These are phyloP conservation scores for Mentha longifolia DNA, from an alignment of 257 asterid genomes.

Conservation along the genomic window DNA sequence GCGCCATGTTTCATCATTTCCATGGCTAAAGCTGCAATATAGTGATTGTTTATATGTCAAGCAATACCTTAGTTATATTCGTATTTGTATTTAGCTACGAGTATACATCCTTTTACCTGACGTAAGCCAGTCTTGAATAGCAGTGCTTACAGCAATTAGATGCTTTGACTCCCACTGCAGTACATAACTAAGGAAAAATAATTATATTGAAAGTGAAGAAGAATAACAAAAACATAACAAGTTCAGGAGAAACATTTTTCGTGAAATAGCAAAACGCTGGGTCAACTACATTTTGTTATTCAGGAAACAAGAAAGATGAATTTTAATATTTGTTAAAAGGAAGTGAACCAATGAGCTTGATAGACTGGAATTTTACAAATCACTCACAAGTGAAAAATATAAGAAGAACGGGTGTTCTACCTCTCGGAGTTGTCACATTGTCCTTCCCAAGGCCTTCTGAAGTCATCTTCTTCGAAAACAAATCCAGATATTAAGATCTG, in stretches of 20 bases:
- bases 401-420: constrained; percentile 41
- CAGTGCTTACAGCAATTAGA: constrained; percentile 87
- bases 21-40: constrained; percentile 68
- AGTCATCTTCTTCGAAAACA: constrained; percentile 87
- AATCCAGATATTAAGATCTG: constrained; percentile 87
- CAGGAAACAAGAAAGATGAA: constrained; percentile 14
- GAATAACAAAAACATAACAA: constrained; percentile 22
- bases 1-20: constrained; percentile 94
- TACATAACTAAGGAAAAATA: constrained; percentile 64
- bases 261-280: background rate
- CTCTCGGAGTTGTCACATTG: constrained; percentile 74
- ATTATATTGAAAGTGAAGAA: constrained; percentile 21
- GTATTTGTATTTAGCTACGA: constrained; percentile 22
- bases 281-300: background rate
- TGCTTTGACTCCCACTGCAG: constrained; percentile 93
- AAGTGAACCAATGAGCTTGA: constrained; percentile 16
- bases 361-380: background rate
- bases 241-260: constrained; percentile 25
- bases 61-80: constrained; percentile 16
- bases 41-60: constrained; percentile 34
- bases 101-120: constrained; percentile 64
- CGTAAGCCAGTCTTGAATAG: constrained; percentile 95
- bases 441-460: constrained; percentile 87
- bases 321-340: background rate
- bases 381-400: constrained; percentile 13